A percentile compares a stretch with the other conserved stretches of the same genome.
These are phyloP conservation scores for Fraxinus baroniana DNA, from an alignment of 305 asterid species.

Conservation along the genomic window DNA sequence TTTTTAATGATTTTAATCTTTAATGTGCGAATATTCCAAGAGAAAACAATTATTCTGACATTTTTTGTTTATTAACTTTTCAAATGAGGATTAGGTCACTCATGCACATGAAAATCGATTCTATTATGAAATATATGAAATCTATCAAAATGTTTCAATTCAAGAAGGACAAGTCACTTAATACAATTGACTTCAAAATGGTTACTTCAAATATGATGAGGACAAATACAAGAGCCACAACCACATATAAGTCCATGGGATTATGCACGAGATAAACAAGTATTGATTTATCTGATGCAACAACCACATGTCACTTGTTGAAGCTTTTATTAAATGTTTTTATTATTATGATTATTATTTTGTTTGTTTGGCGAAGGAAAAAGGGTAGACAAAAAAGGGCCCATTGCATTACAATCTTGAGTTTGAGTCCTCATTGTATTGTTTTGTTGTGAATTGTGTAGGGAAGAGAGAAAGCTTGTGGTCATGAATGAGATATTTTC, in stretches of 20 bases:
- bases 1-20: neutral
- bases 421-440: neutral
- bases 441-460: constrained; percentile 28
- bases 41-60: neutral
- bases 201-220: neutral
- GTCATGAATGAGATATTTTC: constrained; percentile 25
- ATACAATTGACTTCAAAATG: no score
- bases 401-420: constrained; percentile 31
- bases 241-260: no score
- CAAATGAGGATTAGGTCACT: neutral
- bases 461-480: constrained; percentile 26
- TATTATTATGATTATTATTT: neutral
- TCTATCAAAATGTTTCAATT: neutral
- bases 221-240: neutral
- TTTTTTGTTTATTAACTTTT: neutral
- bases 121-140: neutral
- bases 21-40: neutral
- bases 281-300: neutral
- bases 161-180: neutral
- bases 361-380: neutral
- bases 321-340: constrained; percentile 7
- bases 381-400: constrained; percentile 17
- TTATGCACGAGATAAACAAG: no score
- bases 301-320: constrained; percentile 20
- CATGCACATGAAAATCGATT: neutral